Evolutionary conservation across 164 flowering plant species (phyloP).

Genomic region (Malania oleifera): DNA sequence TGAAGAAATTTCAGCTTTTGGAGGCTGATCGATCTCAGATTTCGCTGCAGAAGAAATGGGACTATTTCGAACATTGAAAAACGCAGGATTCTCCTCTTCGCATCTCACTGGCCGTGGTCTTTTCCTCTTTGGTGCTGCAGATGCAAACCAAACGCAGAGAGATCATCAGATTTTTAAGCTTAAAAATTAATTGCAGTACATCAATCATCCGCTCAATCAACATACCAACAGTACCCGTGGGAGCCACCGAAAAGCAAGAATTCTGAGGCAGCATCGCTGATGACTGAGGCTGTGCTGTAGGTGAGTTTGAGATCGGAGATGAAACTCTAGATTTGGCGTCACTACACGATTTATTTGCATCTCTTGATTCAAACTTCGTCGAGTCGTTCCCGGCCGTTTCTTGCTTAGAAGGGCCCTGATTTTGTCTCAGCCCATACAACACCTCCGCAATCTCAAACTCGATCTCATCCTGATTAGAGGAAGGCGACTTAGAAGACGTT

Average conservation of each 20-base stretch:
- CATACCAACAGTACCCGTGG: conserved; percentile 53
- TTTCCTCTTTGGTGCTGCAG: conserved; percentile 88
- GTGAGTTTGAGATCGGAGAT: conserved; percentile 55
- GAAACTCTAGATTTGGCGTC: conserved; percentile 65
- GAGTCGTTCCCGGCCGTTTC: conserved; percentile 30
- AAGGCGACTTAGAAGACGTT: conserved; percentile 41
- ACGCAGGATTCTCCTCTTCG: conserved; percentile 45
- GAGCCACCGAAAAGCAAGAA: conserved; percentile 36
- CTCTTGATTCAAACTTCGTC: conserved; percentile 34
- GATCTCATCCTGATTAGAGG: conserved; percentile 75
- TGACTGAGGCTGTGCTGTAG: conserved; percentile 26
- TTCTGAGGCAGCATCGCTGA: conserved; percentile 27
- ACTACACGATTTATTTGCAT: conserved; percentile 33
- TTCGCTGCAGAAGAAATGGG: conserved; percentile 29
- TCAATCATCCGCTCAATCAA: background rate
- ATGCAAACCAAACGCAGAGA: conserved; percentile 4
- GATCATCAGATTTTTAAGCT: background rate
- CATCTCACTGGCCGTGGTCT: conserved; percentile 61
- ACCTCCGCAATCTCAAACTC: conserved; percentile 98
- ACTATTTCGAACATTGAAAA: conserved; percentile 19
- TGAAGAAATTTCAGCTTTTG: conserved; percentile 39
- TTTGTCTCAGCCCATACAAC: conserved; percentile 77
- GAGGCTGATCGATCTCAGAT: conserved; percentile 41
- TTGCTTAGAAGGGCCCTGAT: conserved; percentile 57
- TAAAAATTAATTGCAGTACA: background rate